A percentile compares a stretch with the other conserved stretches of the same genome.
Evolutionary conservation across 305 asterid species (phyloP).

Genomic region (Fraxinus paxiana): DNA sequence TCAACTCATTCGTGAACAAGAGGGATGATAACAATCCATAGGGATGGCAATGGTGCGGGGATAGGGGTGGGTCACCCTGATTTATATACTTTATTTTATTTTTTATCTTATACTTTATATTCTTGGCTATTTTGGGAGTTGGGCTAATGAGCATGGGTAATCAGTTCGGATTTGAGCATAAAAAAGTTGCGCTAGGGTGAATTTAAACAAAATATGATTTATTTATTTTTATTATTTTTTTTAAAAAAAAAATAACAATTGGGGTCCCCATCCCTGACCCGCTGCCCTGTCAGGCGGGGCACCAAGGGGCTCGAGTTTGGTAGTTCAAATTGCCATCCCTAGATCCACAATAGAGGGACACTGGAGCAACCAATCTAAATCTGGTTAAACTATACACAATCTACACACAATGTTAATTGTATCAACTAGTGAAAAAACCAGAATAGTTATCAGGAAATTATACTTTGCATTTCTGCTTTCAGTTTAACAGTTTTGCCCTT

Average conservation of each 20-base stretch:
- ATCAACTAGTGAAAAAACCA: not conserved
- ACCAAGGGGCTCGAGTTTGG: not conserved
- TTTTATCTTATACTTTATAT: not conserved
- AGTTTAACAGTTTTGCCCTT: not conserved
- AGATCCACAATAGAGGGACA: not conserved
- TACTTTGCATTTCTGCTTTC: not conserved
- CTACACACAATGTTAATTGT: not conserved
- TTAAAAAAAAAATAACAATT: not conserved
- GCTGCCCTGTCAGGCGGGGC: not conserved
- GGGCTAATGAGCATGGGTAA: not conserved
- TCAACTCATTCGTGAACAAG: not conserved
- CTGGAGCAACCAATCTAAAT: not conserved
- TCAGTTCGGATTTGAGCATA: not conserved
- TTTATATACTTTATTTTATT: not conserved
- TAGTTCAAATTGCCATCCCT: not conserved
- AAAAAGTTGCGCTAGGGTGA: not conserved
- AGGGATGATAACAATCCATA: not conserved
- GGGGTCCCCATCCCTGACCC: not conserved
- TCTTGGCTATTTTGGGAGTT: not conserved
- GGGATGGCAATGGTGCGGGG: not conserved
- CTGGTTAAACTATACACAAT: not conserved
- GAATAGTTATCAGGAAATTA: not conserved
- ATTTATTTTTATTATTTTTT: too few species aligned
- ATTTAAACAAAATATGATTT: not conserved
- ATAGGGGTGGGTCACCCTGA: not conserved